Conservation (phyloP, 129 eudicot species). For the Solidago caesia region DNA sequence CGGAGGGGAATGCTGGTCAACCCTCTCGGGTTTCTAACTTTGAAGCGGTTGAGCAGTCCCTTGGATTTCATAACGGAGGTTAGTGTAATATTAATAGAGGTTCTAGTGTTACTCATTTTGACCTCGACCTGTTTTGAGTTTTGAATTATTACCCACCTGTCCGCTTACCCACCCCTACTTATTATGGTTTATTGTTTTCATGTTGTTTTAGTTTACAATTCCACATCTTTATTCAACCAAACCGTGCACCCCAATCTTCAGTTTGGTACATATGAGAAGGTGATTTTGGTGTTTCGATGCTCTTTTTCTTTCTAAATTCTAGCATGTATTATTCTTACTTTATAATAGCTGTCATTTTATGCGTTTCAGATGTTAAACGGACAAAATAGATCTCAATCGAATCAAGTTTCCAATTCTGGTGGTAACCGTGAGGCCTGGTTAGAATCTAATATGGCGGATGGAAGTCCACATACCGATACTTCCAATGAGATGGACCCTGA, state of each 20-base stretch:
- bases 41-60: slow-evolving; percentile 62
- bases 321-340: background rate
- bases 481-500: slow-evolving; percentile 83
- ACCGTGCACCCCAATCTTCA: slow-evolving; percentile 50
- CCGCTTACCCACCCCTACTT: background rate
- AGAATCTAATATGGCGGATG: slow-evolving; percentile 72
- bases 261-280: slow-evolving; percentile 71
- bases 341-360: slow-evolving; percentile 12
- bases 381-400: slow-evolving; percentile 45
- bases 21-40: slow-evolving; percentile 49
- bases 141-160: background rate
- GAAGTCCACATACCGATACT: slow-evolving; percentile 81
- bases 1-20: slow-evolving; percentile 48
- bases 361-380: slow-evolving; percentile 49
- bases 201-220: slow-evolving; percentile 38
- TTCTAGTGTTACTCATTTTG: slow-evolving; percentile 18
- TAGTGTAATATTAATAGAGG: slow-evolving; percentile 40
- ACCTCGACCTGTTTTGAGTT: background rate
- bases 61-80: slow-evolving; percentile 63
- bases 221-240: slow-evolving; percentile 43
- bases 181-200: slow-evolving; percentile 16
- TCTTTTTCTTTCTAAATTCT: slow-evolving; percentile 2
- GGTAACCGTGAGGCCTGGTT: slow-evolving; percentile 74
- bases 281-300: slow-evolving; percentile 15
- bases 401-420: slow-evolving; percentile 44